These are phyloP conservation scores for Hortiboletus campestris DNA, from an alignment of 768 basidiomycete genomes.

Conservation along the genomic window DNA sequence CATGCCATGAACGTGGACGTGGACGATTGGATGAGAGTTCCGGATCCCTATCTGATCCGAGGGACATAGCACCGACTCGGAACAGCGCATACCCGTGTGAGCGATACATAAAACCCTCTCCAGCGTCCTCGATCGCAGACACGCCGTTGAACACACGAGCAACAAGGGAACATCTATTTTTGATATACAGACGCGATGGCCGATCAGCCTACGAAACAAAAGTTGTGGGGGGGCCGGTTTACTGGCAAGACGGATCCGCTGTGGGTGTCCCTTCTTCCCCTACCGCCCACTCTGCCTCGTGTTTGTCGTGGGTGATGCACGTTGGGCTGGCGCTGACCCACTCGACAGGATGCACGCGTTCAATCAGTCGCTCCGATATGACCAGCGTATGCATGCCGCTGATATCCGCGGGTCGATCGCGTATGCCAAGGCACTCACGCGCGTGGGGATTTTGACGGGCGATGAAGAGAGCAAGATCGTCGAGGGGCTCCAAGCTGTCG, in stretches of 20 bases:
- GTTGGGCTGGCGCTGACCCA: neutral
- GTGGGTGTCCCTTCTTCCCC: neutral
- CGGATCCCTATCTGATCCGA: neutral
- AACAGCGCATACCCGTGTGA: neutral
- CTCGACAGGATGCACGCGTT: slow-evolving; percentile 87
- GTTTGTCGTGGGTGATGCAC: neutral
- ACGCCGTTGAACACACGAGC: neutral
- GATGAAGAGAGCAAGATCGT: slow-evolving; percentile 74
- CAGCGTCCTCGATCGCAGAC: neutral
- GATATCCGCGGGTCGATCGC: slow-evolving; percentile 96
- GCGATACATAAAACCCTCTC: neutral
- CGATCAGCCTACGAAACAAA: slow-evolving; percentile 56
- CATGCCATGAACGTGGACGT: too few species aligned
- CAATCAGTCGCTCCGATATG: slow-evolving; percentile 94
- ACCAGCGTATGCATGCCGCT: slow-evolving; percentile 88
- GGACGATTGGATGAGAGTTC: neutral
- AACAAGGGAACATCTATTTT: neutral
- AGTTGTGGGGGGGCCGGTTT: slow-evolving; percentile 87
- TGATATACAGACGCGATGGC: slow-evolving; percentile 27
- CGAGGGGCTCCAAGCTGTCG: slow-evolving; percentile 71
- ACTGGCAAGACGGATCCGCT: slow-evolving; percentile 79
- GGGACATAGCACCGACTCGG: neutral
- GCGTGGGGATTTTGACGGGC: slow-evolving; percentile 75
- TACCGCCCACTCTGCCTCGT: too few species aligned
- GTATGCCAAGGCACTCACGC: slow-evolving; percentile 83